These are phyloP conservation scores for Lichtheimia hyalospora DNA, from an alignment of 371 early-diverging fungal species.

Conservation along the genomic window DNA sequence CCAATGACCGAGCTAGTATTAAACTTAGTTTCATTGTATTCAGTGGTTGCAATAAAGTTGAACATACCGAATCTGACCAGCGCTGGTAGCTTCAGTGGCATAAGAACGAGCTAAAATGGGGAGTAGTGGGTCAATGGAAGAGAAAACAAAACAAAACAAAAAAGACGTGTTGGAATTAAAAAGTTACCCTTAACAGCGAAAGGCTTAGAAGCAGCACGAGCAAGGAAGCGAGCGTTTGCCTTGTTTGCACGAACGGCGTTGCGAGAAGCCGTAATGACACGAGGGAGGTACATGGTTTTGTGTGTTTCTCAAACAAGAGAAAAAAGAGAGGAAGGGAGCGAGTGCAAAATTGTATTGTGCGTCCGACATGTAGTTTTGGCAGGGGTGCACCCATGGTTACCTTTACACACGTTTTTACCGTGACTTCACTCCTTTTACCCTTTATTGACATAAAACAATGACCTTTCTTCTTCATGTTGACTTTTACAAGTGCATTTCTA, in stretches of 20 bases:
- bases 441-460: too few species aligned
- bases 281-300: slow-evolving; percentile 13
- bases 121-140: too few species aligned
- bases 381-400: neutral
- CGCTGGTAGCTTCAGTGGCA: slow-evolving; percentile 26
- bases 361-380: too few species aligned
- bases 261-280: slow-evolving; percentile 23
- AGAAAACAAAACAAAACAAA: too few species aligned
- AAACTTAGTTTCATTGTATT: too few species aligned
- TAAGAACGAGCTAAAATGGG: slow-evolving; percentile 15
- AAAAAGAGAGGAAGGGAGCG: slow-evolving; percentile 8
- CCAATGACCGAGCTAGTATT: slow-evolving; percentile 41
- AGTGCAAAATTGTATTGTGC: too few species aligned
- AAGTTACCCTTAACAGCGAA: slow-evolving; percentile 24
- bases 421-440: neutral
- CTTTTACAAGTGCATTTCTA: too few species aligned
- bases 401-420: slow-evolving; percentile 4
- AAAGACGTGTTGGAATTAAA: too few species aligned
- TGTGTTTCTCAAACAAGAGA: slow-evolving; percentile 1
- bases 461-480: too few species aligned
- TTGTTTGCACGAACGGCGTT: slow-evolving; percentile 29
- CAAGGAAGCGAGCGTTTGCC: slow-evolving; percentile 22
- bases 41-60: neutral
- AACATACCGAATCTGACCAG: slow-evolving; percentile 45
- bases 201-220: slow-evolving; percentile 25